Conservation (phyloP, 1,284 basidiomycete species). For the Vanrija sp. region DNA sequence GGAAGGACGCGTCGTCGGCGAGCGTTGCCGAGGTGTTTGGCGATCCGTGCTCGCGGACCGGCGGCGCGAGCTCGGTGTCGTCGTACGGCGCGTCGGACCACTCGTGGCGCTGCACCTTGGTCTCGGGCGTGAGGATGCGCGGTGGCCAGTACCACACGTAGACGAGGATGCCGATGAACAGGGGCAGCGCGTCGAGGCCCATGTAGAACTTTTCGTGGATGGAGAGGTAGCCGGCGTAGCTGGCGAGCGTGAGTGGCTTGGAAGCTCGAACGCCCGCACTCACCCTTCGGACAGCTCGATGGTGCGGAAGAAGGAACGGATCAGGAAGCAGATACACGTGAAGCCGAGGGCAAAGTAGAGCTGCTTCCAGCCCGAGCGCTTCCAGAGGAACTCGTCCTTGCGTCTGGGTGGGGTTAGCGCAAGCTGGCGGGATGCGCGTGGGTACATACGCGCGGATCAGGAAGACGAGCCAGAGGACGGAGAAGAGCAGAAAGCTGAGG, state of each 20-base stretch:
- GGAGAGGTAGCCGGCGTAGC: conserved; percentile 59
- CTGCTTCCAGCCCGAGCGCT: conserved; percentile 55
- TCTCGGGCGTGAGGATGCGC: conserved; percentile 9
- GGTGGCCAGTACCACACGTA: conserved; percentile 38
- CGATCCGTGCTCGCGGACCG: no score
- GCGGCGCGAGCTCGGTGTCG: no score
- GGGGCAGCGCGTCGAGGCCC: conserved; percentile 57
- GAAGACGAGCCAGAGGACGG: conserved; percentile 58
- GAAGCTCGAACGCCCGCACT: not conserved
- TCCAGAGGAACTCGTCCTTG: conserved; percentile 7
- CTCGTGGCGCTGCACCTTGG: no score
- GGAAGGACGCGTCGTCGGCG: no score
- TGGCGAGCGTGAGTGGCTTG: not conserved
- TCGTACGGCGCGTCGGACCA: no score
- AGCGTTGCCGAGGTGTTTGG: no score
- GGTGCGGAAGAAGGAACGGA: conserved; percentile 65
- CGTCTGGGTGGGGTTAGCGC: conserved; percentile 6
- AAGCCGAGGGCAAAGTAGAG: conserved; percentile 56
- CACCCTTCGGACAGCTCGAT: conserved; percentile 62
- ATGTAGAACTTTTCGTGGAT: conserved; percentile 64
- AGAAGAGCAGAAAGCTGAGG: conserved; percentile 61
- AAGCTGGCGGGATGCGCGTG: not conserved
- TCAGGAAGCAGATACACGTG: conserved; percentile 53
- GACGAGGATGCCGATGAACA: conserved; percentile 58
- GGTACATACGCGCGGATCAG: conserved; percentile 54